Percentiles rank a stretch among this genome's conserved stretches.
Evolutionary conservation across 2,329 filamentous ascomycete genomes (phyloP).

Genomic region (Zasmidium angulare): DNA sequence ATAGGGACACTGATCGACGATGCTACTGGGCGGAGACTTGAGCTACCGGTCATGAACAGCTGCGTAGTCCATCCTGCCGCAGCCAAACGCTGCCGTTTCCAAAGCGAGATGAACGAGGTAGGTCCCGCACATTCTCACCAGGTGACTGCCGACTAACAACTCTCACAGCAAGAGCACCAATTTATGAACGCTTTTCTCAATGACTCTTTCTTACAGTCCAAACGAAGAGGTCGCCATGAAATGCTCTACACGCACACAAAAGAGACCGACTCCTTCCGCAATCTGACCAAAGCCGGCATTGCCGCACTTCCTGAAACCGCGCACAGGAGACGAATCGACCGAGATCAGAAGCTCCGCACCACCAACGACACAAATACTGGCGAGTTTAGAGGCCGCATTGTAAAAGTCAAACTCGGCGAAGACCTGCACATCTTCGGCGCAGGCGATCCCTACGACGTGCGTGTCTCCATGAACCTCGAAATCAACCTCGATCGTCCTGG

Average conservation of each 20-base stretch:
- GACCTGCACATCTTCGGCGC: constrained; percentile 85
- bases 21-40: constrained; percentile 67
- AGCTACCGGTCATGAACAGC: constrained; percentile 67
- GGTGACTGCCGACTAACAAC: background rate
- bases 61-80: constrained; percentile 64
- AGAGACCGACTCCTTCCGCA: constrained; percentile 82
- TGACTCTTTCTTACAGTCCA: constrained; percentile 47
- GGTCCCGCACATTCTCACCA: no score
- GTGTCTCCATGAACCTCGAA: constrained; percentile 92
- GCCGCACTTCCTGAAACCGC: constrained; percentile 56
- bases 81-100: constrained; percentile 61
- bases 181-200: constrained; percentile 85
- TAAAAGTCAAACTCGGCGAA: constrained; percentile 81
- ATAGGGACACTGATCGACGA: constrained; percentile 78
- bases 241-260: constrained; percentile 72
- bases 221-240: constrained; percentile 7
- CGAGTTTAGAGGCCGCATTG: constrained; percentile 71
- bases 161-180: constrained; percentile 70
- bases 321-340: constrained; percentile 40
- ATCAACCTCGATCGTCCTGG: constrained; percentile 59
- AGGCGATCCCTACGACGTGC: constrained; percentile 76
- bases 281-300: constrained; percentile 62
- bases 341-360: constrained; percentile 63
- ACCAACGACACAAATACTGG: constrained; percentile 66
- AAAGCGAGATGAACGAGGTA: constrained; percentile 88